Percentiles rank a stretch among this genome's conserved stretches.
These are phyloP conservation scores for Escallonia herrerae DNA, from an alignment of 129 eudicot species.

Conservation along the genomic window DNA sequence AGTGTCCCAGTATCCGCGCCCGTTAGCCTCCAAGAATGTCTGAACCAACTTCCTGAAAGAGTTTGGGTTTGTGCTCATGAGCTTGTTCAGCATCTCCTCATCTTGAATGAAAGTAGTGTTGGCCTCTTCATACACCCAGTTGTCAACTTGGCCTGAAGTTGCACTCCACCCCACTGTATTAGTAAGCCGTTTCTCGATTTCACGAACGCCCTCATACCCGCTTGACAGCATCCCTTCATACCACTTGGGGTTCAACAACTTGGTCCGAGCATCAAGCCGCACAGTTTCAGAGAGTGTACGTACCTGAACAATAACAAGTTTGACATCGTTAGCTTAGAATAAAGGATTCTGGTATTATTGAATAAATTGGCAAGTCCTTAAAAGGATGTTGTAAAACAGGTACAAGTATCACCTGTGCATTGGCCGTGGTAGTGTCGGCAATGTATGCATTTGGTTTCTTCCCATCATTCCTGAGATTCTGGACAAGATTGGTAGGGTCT, in stretches of 20 bases:
- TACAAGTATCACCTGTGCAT: constrained; percentile 54
- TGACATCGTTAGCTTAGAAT: background rate
- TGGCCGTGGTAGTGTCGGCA: constrained; percentile 98
- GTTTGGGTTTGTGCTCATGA: constrained; percentile 92
- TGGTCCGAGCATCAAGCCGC: constrained; percentile 87
- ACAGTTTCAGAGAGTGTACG: constrained; percentile 96
- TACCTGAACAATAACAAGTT: constrained; percentile 31
- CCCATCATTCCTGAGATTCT: constrained; percentile 84
- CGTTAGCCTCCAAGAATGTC: constrained; percentile 98
- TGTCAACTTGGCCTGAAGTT: constrained; percentile 91
- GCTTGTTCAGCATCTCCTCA: constrained; percentile 84
- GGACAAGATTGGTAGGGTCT: constrained; percentile 93
- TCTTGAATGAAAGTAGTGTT: constrained; percentile 92
- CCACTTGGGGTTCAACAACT: constrained; percentile 97
- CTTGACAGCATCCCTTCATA: constrained; percentile 96
- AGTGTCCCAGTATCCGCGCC: constrained; percentile 98
- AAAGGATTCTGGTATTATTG: background rate
- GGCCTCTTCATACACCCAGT: constrained; percentile 98
- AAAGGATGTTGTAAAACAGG: background rate
- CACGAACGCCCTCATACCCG: constrained; percentile 97
- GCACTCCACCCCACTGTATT: constrained; percentile 99
- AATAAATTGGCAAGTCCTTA: too few species aligned
- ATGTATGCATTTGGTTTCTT: constrained; percentile 95
- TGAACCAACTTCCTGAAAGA: constrained; percentile 93
- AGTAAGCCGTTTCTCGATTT: constrained; percentile 89